A percentile compares a stretch with the other conserved stretches of the same genome.
phyloP scores from a whole-genome alignment of 2,329 filamentous ascomycete genomes.

The Polychaeton citri region DNA sequence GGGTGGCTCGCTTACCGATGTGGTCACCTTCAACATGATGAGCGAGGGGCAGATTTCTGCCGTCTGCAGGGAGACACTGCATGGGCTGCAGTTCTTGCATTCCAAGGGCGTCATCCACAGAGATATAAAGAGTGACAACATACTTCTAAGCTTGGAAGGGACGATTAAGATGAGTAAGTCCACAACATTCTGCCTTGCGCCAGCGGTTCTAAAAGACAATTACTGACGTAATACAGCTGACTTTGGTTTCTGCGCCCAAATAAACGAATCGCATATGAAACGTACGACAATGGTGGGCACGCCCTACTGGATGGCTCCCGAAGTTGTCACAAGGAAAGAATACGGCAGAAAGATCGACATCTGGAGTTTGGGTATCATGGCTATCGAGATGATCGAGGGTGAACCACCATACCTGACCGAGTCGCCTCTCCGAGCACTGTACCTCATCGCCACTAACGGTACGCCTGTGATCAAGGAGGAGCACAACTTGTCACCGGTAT shows the following conservation, averaged over 20 bases:
- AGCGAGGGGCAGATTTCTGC: slow-evolving; percentile 93
- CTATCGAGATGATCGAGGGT: slow-evolving; percentile 98
- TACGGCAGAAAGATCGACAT: slow-evolving; percentile 98
- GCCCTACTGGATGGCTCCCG: slow-evolving; percentile 99
- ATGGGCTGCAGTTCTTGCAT: slow-evolving; percentile 86
- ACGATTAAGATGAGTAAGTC: slow-evolving; percentile 56
- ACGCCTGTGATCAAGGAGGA: slow-evolving; percentile 93
- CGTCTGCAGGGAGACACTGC: slow-evolving; percentile 84
- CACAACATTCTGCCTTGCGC: background rate
- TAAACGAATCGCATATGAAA: slow-evolving; percentile 92
- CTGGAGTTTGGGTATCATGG: slow-evolving; percentile 98
- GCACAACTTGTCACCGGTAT: slow-evolving; percentile 63
- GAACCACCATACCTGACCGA: slow-evolving; percentile 97
- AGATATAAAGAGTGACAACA: slow-evolving; percentile 99
- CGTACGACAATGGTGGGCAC: slow-evolving; percentile 98
- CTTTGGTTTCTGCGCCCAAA: slow-evolving; percentile 98
- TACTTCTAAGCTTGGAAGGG: slow-evolving; percentile 81
- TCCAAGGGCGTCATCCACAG: slow-evolving; percentile 95
- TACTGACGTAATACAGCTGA: slow-evolving; percentile 48
- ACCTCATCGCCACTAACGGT: slow-evolving; percentile 93
- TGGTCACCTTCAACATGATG: slow-evolving; percentile 99
- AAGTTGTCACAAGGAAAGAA: slow-evolving; percentile 98
- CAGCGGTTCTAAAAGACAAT: background rate
- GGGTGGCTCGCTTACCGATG: slow-evolving; percentile 90
- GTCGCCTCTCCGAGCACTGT: slow-evolving; percentile 91